Conservation (phyloP, 805 yeast genomes). For the Candida boleticola region DNA sequence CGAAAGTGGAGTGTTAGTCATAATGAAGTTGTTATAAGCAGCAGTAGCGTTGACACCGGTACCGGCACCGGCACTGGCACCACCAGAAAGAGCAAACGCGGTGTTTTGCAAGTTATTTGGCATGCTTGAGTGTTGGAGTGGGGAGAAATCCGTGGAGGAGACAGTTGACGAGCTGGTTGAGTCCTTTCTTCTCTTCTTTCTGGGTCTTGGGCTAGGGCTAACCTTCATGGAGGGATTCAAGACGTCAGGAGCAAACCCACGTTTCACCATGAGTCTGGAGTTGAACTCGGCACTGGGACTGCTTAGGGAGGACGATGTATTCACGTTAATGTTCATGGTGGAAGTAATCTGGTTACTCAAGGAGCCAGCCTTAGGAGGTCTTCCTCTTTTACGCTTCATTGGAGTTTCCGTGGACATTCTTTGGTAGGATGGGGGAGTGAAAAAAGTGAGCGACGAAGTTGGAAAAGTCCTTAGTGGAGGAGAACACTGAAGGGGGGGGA, state of each 20-base stretch:
- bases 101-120: not conserved
- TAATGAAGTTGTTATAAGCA: not conserved
- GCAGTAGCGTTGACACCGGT: not conserved
- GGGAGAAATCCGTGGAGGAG: not conserved
- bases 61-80: not conserved
- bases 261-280: slow-evolving; percentile 34
- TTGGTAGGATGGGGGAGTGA: not conserved
- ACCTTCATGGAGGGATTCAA: slow-evolving; percentile 46
- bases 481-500: too few species aligned
- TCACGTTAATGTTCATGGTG: slow-evolving; percentile 40
- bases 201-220: slow-evolving; percentile 20
- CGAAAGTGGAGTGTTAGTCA: slow-evolving; percentile 18
- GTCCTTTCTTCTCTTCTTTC: slow-evolving; percentile 12
- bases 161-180: slow-evolving; percentile 1
- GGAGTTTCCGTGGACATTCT: slow-evolving; percentile 15
- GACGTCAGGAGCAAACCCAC: slow-evolving; percentile 40
- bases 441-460: not conserved
- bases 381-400: slow-evolving; percentile 40
- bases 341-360: slow-evolving; percentile 36
- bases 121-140: not conserved
- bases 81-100: not conserved
- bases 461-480: too few species aligned
- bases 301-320: slow-evolving; percentile 33
- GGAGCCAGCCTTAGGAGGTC: slow-evolving; percentile 44
- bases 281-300: slow-evolving; percentile 41